Base-by-base conservation (phyloP, 345 rosid species). In the Gynandropsis gynandra region DNA sequence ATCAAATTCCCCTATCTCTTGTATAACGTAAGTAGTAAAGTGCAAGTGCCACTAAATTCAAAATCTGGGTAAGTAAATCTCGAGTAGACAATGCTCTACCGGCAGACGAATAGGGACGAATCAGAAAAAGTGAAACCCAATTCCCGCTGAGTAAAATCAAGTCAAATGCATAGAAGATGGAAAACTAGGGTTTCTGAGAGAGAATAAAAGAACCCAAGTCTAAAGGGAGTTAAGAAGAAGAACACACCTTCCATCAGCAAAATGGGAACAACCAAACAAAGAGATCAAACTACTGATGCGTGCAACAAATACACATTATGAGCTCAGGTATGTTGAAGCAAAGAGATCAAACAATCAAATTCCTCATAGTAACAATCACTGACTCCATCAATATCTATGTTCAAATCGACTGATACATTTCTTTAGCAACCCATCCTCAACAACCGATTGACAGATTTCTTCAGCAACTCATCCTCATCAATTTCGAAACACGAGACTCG, bases 241-340 rank as follows among this genome's bases (percentile, higher is more conserved):
- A 43, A 35, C 70, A 14, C 53, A 66, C 70, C 70, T 66, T 66
- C 65, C 70, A 66, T 66, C 21, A 41, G 14, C n/a, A n/a, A n/a
- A n/a, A n/a, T n/a, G n/a, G n/a, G n/a, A n/a, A n/a, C n/a, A n/a
- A n/a, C n/a, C n/a, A n/a, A n/a, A n/a, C n/a, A n/a, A n/a, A n/a
- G n/a, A n/a, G n/a, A n/a, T n/a, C n/a, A n/a, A n/a, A n/a, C n/a
- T n/a, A n/a, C n/a, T n/a, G n/a, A n/a, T n/a, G n/a, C n/a, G n/a
- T n/a, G n/a, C n/a, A n/a, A n/a, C n/a, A n/a, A n/a, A n/a, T n/a
- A n/a, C n/a, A n/a, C n/a, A n/a, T n/a, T n/a, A n/a, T n/a, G n/a
- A n/a, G n/a, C n/a, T n/a, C n/a, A n/a, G n/a, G n/a, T n/a, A n/a
- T n/a, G n/a, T n/a, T n/a, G n/a, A n/a, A n/a, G n/a, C n/a, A n/a